These are phyloP conservation scores for Claviceps spartinae DNA, from an alignment of 2,329 filamentous ascomycete species.

Conservation along the genomic window DNA sequence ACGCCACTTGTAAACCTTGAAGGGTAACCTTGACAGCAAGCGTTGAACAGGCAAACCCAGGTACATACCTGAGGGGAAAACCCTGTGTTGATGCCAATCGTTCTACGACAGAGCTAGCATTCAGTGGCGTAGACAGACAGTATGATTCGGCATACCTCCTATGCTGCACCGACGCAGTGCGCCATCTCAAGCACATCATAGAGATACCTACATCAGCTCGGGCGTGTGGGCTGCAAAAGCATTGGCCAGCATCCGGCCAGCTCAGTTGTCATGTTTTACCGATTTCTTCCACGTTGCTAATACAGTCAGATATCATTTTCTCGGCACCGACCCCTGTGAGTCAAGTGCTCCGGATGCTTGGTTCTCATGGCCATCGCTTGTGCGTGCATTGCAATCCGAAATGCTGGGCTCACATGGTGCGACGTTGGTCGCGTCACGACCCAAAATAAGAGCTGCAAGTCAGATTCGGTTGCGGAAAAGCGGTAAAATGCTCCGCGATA, in stretches of 20 bases:
- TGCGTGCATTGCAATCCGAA: neutral
- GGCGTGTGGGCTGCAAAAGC: neutral
- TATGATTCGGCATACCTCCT: neutral
- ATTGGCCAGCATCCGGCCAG: neutral
- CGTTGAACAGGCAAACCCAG: neutral
- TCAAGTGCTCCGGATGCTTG: neutral
- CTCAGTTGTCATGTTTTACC: neutral
- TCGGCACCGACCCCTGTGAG: neutral
- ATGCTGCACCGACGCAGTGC: neutral
- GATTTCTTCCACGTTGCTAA: neutral
- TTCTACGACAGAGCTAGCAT: neutral
- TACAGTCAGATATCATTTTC: neutral
- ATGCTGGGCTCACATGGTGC: neutral
- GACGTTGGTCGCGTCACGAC: neutral
- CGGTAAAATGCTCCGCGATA: neutral
- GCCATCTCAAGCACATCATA: neutral
- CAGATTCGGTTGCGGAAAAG: neutral
- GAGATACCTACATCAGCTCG: neutral
- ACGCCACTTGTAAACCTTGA: neutral
- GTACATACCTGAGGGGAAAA: neutral
- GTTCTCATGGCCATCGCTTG: conserved; percentile 1
- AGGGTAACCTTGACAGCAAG: too few relatives aligned
- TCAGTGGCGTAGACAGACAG: neutral
- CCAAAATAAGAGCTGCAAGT: neutral
- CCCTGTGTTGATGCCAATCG: neutral